Conservation (phyloP, 139 green algal genomes). For the Marvania coccoides region DNA sequence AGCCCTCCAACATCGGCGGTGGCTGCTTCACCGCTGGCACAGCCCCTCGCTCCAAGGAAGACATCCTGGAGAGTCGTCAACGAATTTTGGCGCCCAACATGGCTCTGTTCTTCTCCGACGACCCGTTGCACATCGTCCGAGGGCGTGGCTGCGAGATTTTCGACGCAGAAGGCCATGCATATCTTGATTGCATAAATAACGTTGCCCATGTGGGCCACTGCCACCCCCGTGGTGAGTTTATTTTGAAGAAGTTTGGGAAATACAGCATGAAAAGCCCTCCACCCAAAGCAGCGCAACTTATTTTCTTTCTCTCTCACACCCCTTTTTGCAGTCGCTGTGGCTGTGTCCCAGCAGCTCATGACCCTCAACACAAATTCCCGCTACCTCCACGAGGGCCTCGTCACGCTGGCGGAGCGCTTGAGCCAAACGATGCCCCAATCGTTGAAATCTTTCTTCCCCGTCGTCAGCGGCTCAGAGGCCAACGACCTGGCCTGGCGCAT, state of each 20-base stretch:
- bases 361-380: slow-evolving; percentile 65
- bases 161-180: slow-evolving; percentile 24
- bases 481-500: slow-evolving; percentile 81
- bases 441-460: slow-evolving; percentile 61
- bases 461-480: slow-evolving; percentile 65
- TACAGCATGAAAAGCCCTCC: neutral
- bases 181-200: slow-evolving; percentile 91
- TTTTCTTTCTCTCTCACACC: too few species aligned
- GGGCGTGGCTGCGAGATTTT: slow-evolving; percentile 49
- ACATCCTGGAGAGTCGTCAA: slow-evolving; percentile 13
- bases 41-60: neutral
- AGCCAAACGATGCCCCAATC: slow-evolving; percentile 39
- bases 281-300: too few species aligned
- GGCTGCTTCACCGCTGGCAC: neutral
- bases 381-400: slow-evolving; percentile 57
- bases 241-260: slow-evolving; percentile 14
- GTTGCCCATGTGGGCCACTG: slow-evolving; percentile 80
- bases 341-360: slow-evolving; percentile 41
- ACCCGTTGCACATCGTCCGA: slow-evolving; percentile 50
- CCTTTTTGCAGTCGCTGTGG: slow-evolving; percentile 53
- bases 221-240: slow-evolving; percentile 38
- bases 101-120: slow-evolving; percentile 28
- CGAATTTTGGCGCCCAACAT: slow-evolving; percentile 25
- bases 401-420: slow-evolving; percentile 40
- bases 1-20: too few species aligned